Evolutionary conservation across 768 basidiomycete genomes (phyloP).

Genomic region (Dioszegia aurantiaca): DNA sequence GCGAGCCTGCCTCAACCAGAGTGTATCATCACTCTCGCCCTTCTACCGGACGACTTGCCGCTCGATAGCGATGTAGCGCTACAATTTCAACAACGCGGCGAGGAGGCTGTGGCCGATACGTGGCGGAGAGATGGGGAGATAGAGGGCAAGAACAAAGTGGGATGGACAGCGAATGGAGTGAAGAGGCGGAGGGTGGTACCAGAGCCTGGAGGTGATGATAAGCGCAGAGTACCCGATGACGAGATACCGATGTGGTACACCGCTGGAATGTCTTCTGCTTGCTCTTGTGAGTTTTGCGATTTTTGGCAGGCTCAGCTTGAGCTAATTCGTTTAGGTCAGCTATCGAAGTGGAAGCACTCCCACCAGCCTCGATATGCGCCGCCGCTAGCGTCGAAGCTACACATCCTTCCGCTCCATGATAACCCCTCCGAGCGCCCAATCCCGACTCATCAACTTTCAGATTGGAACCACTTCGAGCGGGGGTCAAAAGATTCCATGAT

Average conservation of each 20-base stretch:
- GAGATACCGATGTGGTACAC: conserved; percentile 28
- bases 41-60: conserved; percentile 4
- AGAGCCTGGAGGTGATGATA: not conserved
- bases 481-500: not conserved
- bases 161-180: not conserved
- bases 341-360: not conserved
- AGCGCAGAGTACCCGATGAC: not conserved
- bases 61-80: not conserved
- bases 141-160: conserved; percentile 11
- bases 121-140: conserved; percentile 13
- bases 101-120: conserved; percentile 21
- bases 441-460: not conserved
- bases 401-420: conserved; percentile 15
- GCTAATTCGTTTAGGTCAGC: conserved; percentile 20
- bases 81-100: conserved; percentile 1
- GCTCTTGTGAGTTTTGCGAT: conserved; percentile 31
- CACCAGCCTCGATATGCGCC: conserved; percentile 15
- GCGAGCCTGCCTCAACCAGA: too few species aligned
- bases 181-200: not conserved
- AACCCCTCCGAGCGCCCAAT: conserved; percentile 12
- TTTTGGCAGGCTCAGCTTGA: not conserved
- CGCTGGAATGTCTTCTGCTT: conserved; percentile 26
- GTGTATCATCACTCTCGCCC: conserved; percentile 16
- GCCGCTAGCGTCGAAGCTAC: conserved; percentile 6
- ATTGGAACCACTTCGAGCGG: conserved; percentile 12